Evolutionary conservation across 768 basidiomycete species (phyloP).

Genomic region (Boletus sensibilis): DNA sequence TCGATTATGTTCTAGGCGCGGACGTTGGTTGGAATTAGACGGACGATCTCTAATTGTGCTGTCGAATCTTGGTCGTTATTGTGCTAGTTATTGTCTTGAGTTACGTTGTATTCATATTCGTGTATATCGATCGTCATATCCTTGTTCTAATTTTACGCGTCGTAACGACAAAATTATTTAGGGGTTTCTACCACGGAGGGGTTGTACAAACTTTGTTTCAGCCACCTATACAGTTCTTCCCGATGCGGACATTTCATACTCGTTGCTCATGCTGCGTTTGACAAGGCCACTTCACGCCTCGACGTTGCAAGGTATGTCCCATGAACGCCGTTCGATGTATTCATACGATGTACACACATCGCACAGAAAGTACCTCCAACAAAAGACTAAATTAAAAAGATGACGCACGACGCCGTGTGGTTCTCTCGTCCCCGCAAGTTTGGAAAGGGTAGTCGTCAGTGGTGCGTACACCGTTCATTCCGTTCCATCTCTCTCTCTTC

Average conservation of each 20-base stretch:
- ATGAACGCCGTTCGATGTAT: neutral
- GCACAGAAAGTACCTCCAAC: neutral
- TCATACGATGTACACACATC: neutral
- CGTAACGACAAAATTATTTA: too few species aligned
- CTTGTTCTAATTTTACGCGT: too few species aligned
- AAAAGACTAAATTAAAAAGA: constrained; percentile 72
- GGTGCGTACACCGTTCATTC: neutral
- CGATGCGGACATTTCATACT: neutral
- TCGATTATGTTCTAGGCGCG: too few species aligned
- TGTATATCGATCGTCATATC: constrained; percentile 13
- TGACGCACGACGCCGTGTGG: constrained; percentile 99
- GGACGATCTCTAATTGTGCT: too few species aligned
- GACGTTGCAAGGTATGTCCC: constrained; percentile 23
- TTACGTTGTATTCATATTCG: too few species aligned
- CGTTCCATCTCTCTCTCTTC: neutral
- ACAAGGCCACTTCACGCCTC: neutral
- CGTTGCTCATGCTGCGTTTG: neutral
- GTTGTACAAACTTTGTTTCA: constrained; percentile 16
- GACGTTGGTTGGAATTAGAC: too few species aligned
- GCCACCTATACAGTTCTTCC: constrained; percentile 31
- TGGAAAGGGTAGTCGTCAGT: constrained; percentile 95
- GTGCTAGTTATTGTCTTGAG: too few species aligned
- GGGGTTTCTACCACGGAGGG: neutral
- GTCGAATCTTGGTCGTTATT: too few species aligned
- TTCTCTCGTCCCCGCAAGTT: constrained; percentile 93